Conservation (phyloP, 306 rosid genomes). For the Cicer bijugum region DNA sequence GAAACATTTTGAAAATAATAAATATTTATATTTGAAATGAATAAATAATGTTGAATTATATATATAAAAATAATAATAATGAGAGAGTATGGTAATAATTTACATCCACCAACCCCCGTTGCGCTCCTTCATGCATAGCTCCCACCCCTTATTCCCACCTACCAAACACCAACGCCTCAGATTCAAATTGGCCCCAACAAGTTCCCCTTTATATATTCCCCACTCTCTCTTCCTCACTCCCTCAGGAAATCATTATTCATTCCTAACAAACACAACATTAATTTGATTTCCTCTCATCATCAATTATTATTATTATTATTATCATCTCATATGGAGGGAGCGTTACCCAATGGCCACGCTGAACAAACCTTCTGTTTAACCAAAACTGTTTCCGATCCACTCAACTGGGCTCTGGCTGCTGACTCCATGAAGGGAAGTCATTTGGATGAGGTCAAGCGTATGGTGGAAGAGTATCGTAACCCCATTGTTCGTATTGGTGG, state of each 20-base stretch:
- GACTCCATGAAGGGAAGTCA: conserved; percentile 73
- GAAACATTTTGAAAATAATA: too few relatives aligned
- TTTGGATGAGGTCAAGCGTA: conserved; percentile 85
- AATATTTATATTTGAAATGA: too few relatives aligned
- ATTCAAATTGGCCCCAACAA: conserved; percentile 1
- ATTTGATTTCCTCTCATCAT: conserved; percentile 35
- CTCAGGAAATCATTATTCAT: conserved; percentile 42
- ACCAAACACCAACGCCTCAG: conserved; percentile 49
- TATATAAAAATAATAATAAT: too few relatives aligned
- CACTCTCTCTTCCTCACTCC: conserved; percentile 26
- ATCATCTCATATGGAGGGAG: conserved; percentile 46
- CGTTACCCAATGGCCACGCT: conserved; percentile 18
- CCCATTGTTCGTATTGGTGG: conserved; percentile 75
- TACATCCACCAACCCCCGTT: conserved; percentile 57
- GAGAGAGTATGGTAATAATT: not conserved
- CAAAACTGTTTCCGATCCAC: conserved; percentile 51
- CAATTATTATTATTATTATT: not conserved
- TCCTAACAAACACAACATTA: not conserved
- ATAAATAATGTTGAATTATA: too few relatives aligned
- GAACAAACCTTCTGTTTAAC: conserved; percentile 48
- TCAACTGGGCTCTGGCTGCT: conserved; percentile 73
- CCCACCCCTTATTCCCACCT: conserved; percentile 65
- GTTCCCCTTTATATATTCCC: conserved; percentile 40
- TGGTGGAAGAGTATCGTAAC: conserved; percentile 76
- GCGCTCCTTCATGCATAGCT: conserved; percentile 44